Percentiles rank a stretch among this genome's conserved stretches.
Evolutionary conservation across 345 rosid species (phyloP).

Genomic region (Linum tenue): DNA sequence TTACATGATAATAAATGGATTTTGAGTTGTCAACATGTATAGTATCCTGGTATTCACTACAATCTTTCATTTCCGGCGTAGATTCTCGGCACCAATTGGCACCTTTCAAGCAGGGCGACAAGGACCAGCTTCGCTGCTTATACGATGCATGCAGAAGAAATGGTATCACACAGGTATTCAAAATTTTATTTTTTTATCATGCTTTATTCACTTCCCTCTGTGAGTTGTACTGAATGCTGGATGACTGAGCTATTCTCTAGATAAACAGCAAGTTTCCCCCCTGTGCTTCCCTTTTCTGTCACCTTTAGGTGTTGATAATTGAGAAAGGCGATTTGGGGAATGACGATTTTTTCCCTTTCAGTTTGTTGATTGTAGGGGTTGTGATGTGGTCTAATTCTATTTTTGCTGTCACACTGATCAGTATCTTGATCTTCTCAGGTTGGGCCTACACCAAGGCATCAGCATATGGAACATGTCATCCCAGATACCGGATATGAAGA

Average conservation of each 20-base stretch:
- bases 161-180: conserved; percentile 27
- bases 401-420: neutral
- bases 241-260: too few species aligned
- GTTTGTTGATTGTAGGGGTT: too few species aligned
- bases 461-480: conserved; percentile 11
- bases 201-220: neutral
- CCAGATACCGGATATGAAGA: conserved; percentile 12
- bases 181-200: too few species aligned
- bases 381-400: too few species aligned
- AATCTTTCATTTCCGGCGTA: conserved; percentile 9
- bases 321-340: neutral
- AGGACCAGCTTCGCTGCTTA: conserved; percentile 32
- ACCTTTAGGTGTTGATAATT: too few species aligned
- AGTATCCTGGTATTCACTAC: conserved; percentile 1
- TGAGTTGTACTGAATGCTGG: neutral
- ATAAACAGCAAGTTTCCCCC: too few species aligned
- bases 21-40: neutral
- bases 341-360: neutral
- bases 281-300: too few species aligned
- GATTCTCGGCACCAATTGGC: conserved; percentile 34
- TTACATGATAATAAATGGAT: neutral
- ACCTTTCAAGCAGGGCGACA: conserved; percentile 32
- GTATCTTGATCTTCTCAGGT: conserved; percentile 20
- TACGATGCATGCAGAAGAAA: conserved; percentile 33
- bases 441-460: conserved; percentile 10